Conservation (phyloP, 768 basidiomycete genomes). For the Pulveroboletus ravenelii region DNA sequence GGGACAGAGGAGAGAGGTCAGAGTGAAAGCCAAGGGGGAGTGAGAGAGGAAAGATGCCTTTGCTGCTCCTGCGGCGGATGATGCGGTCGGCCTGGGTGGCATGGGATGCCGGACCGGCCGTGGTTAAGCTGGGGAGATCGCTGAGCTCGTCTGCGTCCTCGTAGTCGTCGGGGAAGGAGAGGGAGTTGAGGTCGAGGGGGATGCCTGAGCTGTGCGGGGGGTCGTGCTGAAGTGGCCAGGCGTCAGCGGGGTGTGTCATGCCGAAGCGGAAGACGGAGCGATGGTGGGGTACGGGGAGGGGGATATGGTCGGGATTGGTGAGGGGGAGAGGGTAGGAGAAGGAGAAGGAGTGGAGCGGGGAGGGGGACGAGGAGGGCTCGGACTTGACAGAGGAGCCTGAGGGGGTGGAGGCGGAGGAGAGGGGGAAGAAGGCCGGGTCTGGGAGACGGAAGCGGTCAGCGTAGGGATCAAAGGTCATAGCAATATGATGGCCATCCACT, state of each 20-base stretch:
- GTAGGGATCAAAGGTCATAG: constrained; percentile 24
- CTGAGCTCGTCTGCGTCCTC: constrained; percentile 55
- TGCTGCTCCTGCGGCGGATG: constrained; percentile 70
- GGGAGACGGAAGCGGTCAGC: constrained; percentile 15
- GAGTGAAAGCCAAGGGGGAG: background rate
- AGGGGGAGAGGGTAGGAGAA: constrained; percentile 22
- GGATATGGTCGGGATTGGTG: no score
- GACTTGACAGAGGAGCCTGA: constrained; percentile 25
- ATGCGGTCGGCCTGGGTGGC: constrained; percentile 40
- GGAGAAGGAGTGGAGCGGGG: constrained; percentile 18
- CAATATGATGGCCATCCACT: no score
- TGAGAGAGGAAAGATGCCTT: constrained; percentile 42
- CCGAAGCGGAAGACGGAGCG: constrained; percentile 23
- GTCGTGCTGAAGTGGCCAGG: constrained; percentile 22
- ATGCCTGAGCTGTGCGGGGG: constrained; percentile 11
- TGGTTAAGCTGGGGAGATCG: constrained; percentile 34
- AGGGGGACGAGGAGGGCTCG: constrained; percentile 22
- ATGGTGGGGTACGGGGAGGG: no score
- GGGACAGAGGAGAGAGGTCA: background rate
- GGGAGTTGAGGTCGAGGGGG: constrained; percentile 24
- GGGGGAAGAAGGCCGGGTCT: constrained; percentile 1
- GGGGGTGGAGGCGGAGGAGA: constrained; percentile 5
- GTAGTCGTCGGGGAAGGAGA: constrained; percentile 58
- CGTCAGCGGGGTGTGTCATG: constrained; percentile 23
- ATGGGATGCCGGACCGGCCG: constrained; percentile 19